phyloP scores from a whole-genome alignment of 352 stramenopile species.

The Phytopythium helicoides region DNA sequence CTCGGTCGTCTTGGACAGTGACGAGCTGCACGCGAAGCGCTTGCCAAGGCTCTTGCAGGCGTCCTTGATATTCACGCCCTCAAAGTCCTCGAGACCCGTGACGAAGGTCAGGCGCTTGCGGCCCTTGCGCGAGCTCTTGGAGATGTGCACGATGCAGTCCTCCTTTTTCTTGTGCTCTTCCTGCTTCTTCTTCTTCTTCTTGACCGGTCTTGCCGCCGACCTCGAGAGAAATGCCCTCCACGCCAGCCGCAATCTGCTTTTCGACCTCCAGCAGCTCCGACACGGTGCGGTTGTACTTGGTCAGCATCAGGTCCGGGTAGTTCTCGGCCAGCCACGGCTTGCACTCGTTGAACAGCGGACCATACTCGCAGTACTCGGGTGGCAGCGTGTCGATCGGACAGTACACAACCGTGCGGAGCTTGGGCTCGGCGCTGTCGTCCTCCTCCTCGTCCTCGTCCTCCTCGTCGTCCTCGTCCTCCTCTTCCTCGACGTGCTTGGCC shows the following conservation, averaged over 20 bases:
- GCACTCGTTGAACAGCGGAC: conserved; percentile 81
- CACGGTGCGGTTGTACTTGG: conserved; percentile 86
- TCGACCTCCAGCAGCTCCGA: conserved; percentile 71
- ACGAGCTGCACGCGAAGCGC: conserved; percentile 80
- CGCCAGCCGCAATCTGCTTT: conserved; percentile 73
- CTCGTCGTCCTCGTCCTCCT: conserved; percentile 32
- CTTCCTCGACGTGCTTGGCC: conserved; percentile 15
- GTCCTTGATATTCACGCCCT: conserved; percentile 83
- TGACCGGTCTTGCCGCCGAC: conserved; percentile 65
- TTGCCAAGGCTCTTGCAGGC: conserved; percentile 76
- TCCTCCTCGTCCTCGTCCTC: conserved; percentile 46
- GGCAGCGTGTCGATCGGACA: conserved; percentile 84
- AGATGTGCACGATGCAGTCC: conserved; percentile 64
- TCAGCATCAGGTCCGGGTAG: conserved; percentile 64
- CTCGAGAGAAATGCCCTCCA: conserved; percentile 75
- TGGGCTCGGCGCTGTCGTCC: conserved; percentile 31
- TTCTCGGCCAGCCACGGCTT: conserved; percentile 80
- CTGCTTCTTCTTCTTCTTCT: conserved; percentile 84
- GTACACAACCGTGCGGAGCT: conserved; percentile 68
- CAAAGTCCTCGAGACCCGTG: conserved; percentile 78
- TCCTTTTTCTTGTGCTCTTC: conserved; percentile 70
- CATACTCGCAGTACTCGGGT: conserved; percentile 86
- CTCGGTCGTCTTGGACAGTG: conserved; percentile 69
- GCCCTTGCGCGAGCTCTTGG: conserved; percentile 74
- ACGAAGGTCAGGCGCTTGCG: conserved; percentile 83